These are phyloP conservation scores for Diphasiastrum complanatum DNA, from an alignment of 83 land plant species.

Conservation along the genomic window DNA sequence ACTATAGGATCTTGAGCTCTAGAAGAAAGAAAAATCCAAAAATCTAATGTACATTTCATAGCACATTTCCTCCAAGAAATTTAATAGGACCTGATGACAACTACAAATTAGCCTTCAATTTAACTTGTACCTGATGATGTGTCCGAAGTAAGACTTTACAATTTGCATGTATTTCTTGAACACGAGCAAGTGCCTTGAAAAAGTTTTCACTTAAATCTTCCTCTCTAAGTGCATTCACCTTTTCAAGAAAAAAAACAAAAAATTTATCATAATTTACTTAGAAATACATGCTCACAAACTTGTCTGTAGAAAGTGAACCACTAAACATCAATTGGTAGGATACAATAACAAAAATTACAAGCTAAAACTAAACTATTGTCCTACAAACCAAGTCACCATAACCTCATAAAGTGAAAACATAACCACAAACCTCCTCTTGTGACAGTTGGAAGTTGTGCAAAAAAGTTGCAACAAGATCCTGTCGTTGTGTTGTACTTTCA, in stretches of 20 bases:
- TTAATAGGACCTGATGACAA: neutral
- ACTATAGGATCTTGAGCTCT: too few relatives aligned
- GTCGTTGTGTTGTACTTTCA: slow-evolving; percentile 70
- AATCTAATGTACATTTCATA: too few relatives aligned
- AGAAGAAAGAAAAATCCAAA: too few relatives aligned
- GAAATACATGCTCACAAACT: neutral
- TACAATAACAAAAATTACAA: too few relatives aligned
- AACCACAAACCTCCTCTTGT: slow-evolving; percentile 61
- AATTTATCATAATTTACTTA: neutral
- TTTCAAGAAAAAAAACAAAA: neutral
- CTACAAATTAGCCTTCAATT: neutral
- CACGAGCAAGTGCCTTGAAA: slow-evolving; percentile 89
- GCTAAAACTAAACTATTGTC: too few relatives aligned
- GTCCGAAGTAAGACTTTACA: slow-evolving; percentile 91
- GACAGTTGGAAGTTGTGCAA: slow-evolving; percentile 93
- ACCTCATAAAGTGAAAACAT: too few relatives aligned
- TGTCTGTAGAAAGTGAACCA: too few relatives aligned
- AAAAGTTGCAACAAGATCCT: slow-evolving; percentile 80
- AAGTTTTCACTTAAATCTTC: slow-evolving; percentile 86
- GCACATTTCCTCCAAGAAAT: too few relatives aligned
- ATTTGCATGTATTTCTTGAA: slow-evolving; percentile 94
- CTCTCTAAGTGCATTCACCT: slow-evolving; percentile 82
- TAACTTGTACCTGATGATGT: slow-evolving; percentile 69
- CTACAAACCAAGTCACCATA: too few relatives aligned
- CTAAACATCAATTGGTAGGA: too few relatives aligned